Conservation (phyloP, 129 eudicot genomes). For the Daucus carota region DH1_v3.0 NC_030385.2:43443001-43443500, state of each 20-base stretch:
- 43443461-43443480: background rate
- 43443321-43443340: background rate
- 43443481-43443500: background rate
- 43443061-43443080: conserved; percentile 81
- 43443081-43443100: conserved; percentile 54
- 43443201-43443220: conserved; percentile 33
- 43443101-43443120: conserved; percentile 17
- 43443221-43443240: conserved; percentile 24
- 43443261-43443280: background rate
- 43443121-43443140: conserved; percentile 21
- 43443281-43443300: conserved; percentile 2
- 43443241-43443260: conserved; percentile 13
- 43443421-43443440: background rate
- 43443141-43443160: conserved; percentile 72
- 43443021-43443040: conserved; percentile 73
- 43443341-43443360: conserved; percentile 4
- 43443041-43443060: conserved; percentile 92
- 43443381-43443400: background rate
- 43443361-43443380: conserved; percentile 1
- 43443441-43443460: background rate
- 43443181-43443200: conserved; percentile 18
- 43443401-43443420: background rate
- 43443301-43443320: conserved; percentile 1
- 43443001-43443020: conserved; percentile 75
- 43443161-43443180: conserved; percentile 39